phyloP scores from a whole-genome alignment of 1,139 yeast species.

The Hyphopichia buzzinii region DNA sequence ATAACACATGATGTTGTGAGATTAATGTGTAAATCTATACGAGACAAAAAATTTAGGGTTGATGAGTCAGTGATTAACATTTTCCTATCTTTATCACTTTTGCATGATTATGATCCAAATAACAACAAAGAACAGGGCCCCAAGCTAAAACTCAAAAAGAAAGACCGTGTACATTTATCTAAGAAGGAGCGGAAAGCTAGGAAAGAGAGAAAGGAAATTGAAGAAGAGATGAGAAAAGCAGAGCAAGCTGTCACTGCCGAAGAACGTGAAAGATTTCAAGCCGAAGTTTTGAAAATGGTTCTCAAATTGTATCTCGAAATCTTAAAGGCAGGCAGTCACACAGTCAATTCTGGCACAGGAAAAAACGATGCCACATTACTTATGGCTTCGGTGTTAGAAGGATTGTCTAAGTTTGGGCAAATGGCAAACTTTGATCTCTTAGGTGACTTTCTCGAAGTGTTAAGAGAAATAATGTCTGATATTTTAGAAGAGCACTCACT shows the following conservation, averaged over 20 bases:
- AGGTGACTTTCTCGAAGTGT: conserved; percentile 88
- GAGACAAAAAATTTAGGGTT: conserved; percentile 72
- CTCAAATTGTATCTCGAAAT: conserved; percentile 76
- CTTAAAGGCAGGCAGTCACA: conserved; percentile 48
- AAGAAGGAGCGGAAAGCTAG: conserved; percentile 85
- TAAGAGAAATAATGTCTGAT: conserved; percentile 71
- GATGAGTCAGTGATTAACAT: conserved; percentile 81
- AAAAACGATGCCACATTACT: conserved; percentile 53
- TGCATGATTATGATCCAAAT: conserved; percentile 79
- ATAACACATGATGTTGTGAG: conserved; percentile 73
- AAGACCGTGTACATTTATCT: conserved; percentile 84
- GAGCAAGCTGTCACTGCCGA: conserved; percentile 85
- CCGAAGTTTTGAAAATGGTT: conserved; percentile 73
- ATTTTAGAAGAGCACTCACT: conserved; percentile 33
- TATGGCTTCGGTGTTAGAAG: conserved; percentile 87
- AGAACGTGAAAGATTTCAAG: conserved; percentile 81
- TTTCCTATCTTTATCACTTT: conserved; percentile 66
- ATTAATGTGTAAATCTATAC: conserved; percentile 65
- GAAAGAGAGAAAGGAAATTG: conserved; percentile 83
- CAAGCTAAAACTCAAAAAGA: conserved; percentile 61
- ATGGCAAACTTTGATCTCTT: conserved; percentile 88
- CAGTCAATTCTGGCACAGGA: conserved; percentile 21
- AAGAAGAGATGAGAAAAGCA: conserved; percentile 83
- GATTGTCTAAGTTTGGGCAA: conserved; percentile 84
- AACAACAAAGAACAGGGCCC: conserved; percentile 39